Evolutionary conservation across 148 eudicot genomes (phyloP), one percentile per base, ranked within the genome.

Genomic region (Vaccinium darrowii): DNA sequence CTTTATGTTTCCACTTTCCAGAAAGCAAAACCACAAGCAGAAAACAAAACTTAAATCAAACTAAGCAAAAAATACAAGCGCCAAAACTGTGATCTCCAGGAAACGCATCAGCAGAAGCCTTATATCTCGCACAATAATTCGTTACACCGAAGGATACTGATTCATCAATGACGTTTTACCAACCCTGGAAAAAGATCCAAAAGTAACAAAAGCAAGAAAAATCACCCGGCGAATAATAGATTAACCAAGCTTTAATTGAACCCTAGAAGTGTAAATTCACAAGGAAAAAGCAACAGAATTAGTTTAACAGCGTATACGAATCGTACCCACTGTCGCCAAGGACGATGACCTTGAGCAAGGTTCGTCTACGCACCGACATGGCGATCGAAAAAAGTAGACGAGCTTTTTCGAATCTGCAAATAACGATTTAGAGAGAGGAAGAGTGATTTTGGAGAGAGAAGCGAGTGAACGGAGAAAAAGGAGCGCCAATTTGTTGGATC

Each of bases 151-250:
- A 85, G 87, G 87, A 85, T 85, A 85, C 87, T 63, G 87, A 85
- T 85, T 85, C 87, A 85, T 85, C 57, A 85, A 80, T 33, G 86
- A 84, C 78, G 86, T 84, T 79, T 84, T 84, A 67, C 86, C 86
- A 79, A 84, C 86, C 86, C 87, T 85, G 83, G 83, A 84, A 33
- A 81, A 62, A 80, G 50, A 74, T 36, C 52, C n/a, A 62, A 52
- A 9, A 65, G 4, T 8, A 78, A 5, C 14, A 62, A 52, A 25
- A 65, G 4, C 3, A 78, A 5, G 57, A 83, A 6, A 43, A 75
- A 16, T 75, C 19, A 54, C 11, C 10, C 1, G 14, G 8, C 19
- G 30, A 67, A 50, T 1, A 53, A 7, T 36, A 36, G 39, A 84
- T 1, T 21, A 76, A 47, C 50, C 52, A 6, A 63, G 72, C 33